Base-by-base conservation (phyloP, 2,329 filamentous ascomycete species). In the Phyllosticta citriasiana region DNA sequence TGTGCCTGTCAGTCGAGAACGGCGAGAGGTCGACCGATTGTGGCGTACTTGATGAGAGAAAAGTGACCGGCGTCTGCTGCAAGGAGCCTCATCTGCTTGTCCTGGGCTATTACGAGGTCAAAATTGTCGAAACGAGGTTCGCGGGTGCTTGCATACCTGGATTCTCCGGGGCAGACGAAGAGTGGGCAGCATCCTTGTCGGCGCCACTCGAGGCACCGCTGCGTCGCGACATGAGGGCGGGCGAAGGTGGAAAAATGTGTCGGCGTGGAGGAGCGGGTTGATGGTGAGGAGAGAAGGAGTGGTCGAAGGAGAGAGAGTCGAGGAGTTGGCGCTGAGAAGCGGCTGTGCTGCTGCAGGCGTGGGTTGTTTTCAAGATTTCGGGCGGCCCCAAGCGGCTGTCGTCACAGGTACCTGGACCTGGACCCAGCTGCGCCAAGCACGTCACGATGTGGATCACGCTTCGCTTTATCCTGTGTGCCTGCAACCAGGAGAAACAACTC, bases 51-150 rank as follows among this genome's bases (percentile, higher is more conserved):
- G 59, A 82, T 67, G 65, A 82, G 74, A 52, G 78, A 80, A 75
- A 92, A 92, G 78, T 92, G 89, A 50, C 88, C 87, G 7, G 82
- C 82, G 65, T 90, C 82, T 65, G 84, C 79, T 60, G 84, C 84
- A 53, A 92, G 81, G 53, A 92, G 82, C 66, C 83, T 81, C 72
- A 87, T 88, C 76, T 92, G 89, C 79, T 91, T 92, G 74, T 91
- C 86, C 67, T 84, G 78, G 57, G 80, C 85, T 88, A 70, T 26
- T 26, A 16, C 51, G 14, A 19, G 53, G 61, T 67, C 27, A 69
- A 64, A 57, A 53, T 10, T 24, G 26, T 25, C n/a, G 14, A 25
- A 26, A 55, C 19, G 19, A 27, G 22, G 22, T 22, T 24, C 64
- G 35, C 55, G 59, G 50, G 22, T 47, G 25, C 1, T 57, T 40